phyloP scores from a whole-genome alignment of 2,329 filamentous ascomycete genomes.

The Trichoderma sp. region DNA sequence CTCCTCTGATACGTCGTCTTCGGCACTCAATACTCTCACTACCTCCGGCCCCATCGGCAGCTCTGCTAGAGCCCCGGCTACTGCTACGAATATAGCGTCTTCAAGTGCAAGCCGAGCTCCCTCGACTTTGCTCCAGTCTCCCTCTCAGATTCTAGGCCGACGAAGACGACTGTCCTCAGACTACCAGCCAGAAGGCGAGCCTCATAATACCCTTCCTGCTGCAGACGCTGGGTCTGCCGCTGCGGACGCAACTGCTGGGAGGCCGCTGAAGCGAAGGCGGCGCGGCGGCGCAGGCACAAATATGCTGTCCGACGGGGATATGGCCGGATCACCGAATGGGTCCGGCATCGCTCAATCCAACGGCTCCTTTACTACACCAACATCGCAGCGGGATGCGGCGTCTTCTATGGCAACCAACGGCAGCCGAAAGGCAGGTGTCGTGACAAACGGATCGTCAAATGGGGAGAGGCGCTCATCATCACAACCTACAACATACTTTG shows the following conservation, averaged over 20 bases:
- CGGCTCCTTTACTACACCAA: conserved; percentile 40
- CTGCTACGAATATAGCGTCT: conserved; percentile 45
- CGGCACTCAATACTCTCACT: conserved; percentile 39
- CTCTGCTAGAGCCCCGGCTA: conserved; percentile 33
- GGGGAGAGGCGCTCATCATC: conserved; percentile 30
- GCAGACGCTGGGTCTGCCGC: conserved; percentile 17
- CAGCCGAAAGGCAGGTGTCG: conserved; percentile 45
- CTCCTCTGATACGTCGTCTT: conserved; percentile 49
- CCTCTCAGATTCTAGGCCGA: conserved; percentile 53
- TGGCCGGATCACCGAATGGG: conserved; percentile 56
- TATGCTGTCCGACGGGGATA: conserved; percentile 65
- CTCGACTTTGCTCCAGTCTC: conserved; percentile 31
- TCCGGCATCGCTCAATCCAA: conserved; percentile 42
- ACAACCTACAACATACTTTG: conserved; percentile 60
- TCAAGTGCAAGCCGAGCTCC: conserved; percentile 34
- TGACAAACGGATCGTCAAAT: conserved; percentile 57
- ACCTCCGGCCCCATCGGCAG: conserved; percentile 30
- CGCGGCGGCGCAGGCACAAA: conserved; percentile 55
- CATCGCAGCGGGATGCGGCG: conserved; percentile 27
- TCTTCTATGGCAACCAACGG: conserved; percentile 44
- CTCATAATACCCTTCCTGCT: background rate
- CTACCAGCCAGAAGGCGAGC: conserved; percentile 38
- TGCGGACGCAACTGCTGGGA: conserved; percentile 22
- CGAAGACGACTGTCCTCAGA: conserved; percentile 50
- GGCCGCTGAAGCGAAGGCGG: conserved; percentile 55